Base-by-base conservation (phyloP, 345 rosid genomes). In the Kandelia obovata region DNA sequence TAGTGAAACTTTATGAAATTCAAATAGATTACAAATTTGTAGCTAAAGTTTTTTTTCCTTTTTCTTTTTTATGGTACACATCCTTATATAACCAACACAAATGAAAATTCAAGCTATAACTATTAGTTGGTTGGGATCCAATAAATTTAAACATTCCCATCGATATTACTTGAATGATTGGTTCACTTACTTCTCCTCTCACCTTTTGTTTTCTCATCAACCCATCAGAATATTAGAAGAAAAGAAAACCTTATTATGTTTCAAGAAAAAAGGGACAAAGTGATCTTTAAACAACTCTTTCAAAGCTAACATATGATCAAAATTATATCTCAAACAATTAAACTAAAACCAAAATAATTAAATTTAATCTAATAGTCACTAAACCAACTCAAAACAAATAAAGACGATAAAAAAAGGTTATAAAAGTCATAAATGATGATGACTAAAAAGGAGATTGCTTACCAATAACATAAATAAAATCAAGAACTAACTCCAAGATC, bases 291-390 rank as follows among this genome's bases (percentile, higher is more conserved):
- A 25, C 31, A 69, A 27, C 60, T 16, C 47, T 4, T 52, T 52
- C 21, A 52, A 52, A 19, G 8, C n/a, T 17, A 1, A 7, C 5
- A 52, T 13, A 53, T 1, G 25, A 61, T 23, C 51, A 19, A 70
- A 61, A 70, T 70, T 53, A 46, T 58, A 34, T 7, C 67, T 69
- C 58, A 28, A 30, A 51, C 46, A 15, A 28, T 28, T 64, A 28
- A 30, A 30, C 28, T 9, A n/a, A 3, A 28, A 16, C n/a, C 11
- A 23, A 21, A 31, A 28, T 28, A 32, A 15, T 8, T 39, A 34
- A 4, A 67, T 7, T 3, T 3, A 35, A 37, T 35, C 26, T 1
- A 43, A 4, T 16, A 57, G 51, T 17, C 17, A 51, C 3, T 30
- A n/a, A 65, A 13, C 11, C 7, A 17, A 13, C 16, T 35, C 1